Conservation (phyloP, 1,284 basidiomycete species). For the Ceratobasidium sp. region DNA sequence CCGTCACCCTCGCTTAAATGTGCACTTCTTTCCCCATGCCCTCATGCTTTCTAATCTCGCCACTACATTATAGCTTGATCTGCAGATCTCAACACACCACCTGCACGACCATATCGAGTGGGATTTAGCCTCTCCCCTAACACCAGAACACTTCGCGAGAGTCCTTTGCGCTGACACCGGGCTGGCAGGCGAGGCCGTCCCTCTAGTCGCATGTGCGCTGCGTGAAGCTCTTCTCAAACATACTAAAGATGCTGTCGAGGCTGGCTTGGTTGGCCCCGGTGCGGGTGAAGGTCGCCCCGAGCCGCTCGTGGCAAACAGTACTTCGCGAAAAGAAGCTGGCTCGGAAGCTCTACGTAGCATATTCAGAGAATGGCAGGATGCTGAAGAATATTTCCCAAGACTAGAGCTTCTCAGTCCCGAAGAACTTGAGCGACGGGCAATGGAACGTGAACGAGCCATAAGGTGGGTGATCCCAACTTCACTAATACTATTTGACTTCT, state of each 20-base stretch:
- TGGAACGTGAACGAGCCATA: constrained; percentile 85
- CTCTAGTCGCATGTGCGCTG: constrained; percentile 91
- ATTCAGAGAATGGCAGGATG: constrained; percentile 96
- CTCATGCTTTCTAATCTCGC: not conserved
- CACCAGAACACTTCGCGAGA: constrained; percentile 87
- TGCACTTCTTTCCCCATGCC: not conserved
- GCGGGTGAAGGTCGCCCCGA: constrained; percentile 16
- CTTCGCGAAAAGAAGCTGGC: constrained; percentile 22
- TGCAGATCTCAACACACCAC: constrained; percentile 94
- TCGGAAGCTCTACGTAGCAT: constrained; percentile 62
- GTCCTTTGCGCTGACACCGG: constrained; percentile 90
- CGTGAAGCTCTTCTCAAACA: constrained; percentile 96
- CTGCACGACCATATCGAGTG: constrained; percentile 97
- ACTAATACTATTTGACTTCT: not conserved
- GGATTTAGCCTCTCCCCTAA: constrained; percentile 94
- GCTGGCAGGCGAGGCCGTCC: constrained; percentile 87
- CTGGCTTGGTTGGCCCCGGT: constrained; percentile 79
- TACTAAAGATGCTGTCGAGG: constrained; percentile 94
- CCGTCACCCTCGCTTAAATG: not conserved
- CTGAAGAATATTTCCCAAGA: constrained; percentile 91
- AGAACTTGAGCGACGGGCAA: constrained; percentile 89
- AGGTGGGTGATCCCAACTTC: constrained; percentile 60
- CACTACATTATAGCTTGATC: constrained; percentile 80
- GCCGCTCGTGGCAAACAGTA: not conserved
- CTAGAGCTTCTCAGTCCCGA: constrained; percentile 89